Conservation (phyloP, 345 rosid species). For the Brassica napus region Da-Ae NC_063448.1:54722501-54723000, state of each 20-base stretch:
- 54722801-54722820: slow-evolving; percentile 45
- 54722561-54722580: slow-evolving; percentile 46
- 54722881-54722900: slow-evolving; percentile 42
- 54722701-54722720: background rate
- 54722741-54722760: background rate
- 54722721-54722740: background rate
- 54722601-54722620: slow-evolving; percentile 41
- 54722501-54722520: slow-evolving; percentile 48
- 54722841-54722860: slow-evolving; percentile 40
- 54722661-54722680: slow-evolving; percentile 51
- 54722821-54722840: slow-evolving; percentile 39
- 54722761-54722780: background rate
- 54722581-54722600: slow-evolving; percentile 44
- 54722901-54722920: slow-evolving; percentile 38
- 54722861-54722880: slow-evolving; percentile 42
- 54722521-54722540: slow-evolving; percentile 64
- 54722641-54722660: slow-evolving; percentile 56
- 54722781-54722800: slow-evolving; percentile 36
- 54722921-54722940: slow-evolving; percentile 41
- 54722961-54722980: slow-evolving; percentile 41
- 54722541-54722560: slow-evolving; percentile 57
- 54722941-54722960: slow-evolving; percentile 52
- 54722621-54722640: slow-evolving; percentile 48
- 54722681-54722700: background rate
- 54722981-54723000: slow-evolving; percentile 44